A percentile compares a stretch with the other conserved stretches of the same genome.
These are phyloP conservation scores for Sparassis latifolia DNA, from an alignment of 1,284 basidiomycete species.

Conservation along the genomic window DNA sequence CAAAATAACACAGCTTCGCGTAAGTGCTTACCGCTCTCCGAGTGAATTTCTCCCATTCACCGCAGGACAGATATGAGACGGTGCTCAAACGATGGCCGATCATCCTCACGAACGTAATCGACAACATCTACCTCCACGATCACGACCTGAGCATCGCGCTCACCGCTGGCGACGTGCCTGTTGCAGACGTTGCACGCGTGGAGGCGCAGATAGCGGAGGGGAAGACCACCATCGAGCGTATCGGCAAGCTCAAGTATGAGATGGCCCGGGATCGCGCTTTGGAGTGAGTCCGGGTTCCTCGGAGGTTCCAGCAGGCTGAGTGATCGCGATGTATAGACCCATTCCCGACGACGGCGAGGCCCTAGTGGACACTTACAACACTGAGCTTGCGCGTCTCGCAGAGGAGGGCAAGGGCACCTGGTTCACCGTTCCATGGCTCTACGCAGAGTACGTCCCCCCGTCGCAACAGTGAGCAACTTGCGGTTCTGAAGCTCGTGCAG, in stretches of 20 bases:
- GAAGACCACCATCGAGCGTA: constrained; percentile 72
- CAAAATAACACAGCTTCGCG: constrained; percentile 13
- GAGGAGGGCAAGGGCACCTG: constrained; percentile 63
- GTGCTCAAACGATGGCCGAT: constrained; percentile 79
- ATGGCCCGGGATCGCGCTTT: constrained; percentile 80
- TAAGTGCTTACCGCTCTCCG: constrained; percentile 5
- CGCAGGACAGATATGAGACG: constrained; percentile 43
- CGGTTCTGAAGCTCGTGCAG: constrained; percentile 24
- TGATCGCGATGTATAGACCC: constrained; percentile 34
- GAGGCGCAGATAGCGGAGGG: constrained; percentile 59
- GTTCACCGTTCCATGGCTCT: constrained; percentile 93
- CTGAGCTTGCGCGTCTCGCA: constrained; percentile 51
- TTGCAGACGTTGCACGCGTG: constrained; percentile 11
- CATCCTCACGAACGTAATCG: constrained; percentile 78
- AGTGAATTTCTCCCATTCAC: background rate
- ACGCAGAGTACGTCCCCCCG: constrained; percentile 62
- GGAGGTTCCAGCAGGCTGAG: background rate
- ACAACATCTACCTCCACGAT: constrained; percentile 57
- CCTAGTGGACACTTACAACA: constrained; percentile 67
- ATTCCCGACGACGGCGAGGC: constrained; percentile 72
- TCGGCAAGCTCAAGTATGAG: constrained; percentile 84
- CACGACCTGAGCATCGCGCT: constrained; percentile 39
- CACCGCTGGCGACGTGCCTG: constrained; percentile 2
- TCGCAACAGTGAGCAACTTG: background rate
- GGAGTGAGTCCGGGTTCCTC: constrained; percentile 41